These are phyloP conservation scores for Fusarium sp. DNA, from an alignment of 2,329 filamentous ascomycete species.

Conservation along the genomic window DNA sequence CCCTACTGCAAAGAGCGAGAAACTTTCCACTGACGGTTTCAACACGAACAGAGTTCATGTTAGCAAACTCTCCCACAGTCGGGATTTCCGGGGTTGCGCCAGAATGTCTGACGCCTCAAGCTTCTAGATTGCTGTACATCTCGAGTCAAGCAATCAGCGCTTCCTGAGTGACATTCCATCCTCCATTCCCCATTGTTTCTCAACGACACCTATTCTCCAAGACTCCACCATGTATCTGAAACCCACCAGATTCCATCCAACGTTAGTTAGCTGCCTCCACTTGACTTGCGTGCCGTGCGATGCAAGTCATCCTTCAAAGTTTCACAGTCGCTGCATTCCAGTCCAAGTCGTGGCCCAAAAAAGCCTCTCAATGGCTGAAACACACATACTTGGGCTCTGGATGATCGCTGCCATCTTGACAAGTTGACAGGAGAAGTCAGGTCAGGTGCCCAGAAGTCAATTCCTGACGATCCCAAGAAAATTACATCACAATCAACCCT, in stretches of 20 bases:
- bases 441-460: not conserved
- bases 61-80: not conserved
- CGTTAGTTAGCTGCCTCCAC: constrained; percentile 1
- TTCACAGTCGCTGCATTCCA: constrained; percentile 29
- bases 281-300: no score
- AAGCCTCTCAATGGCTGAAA: constrained; percentile 20
- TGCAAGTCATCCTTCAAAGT: constrained; percentile 36
- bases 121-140: not conserved
- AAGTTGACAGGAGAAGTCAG: not conserved
- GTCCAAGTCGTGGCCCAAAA: not conserved
- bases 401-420: not conserved
- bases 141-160: not conserved
- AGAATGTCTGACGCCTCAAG: constrained; percentile 1
- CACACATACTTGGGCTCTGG: constrained; percentile 1
- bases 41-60: not conserved
- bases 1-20: no score
- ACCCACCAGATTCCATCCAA: constrained; percentile 33
- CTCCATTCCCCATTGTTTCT: not conserved
- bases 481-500: constrained; percentile 27
- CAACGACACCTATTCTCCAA: no score
- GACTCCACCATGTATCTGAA: constrained; percentile 19
- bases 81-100: not conserved
- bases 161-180: constrained; percentile 1
- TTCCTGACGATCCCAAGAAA: constrained; percentile 3
- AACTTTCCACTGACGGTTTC: not conserved